Evolutionary conservation across 2,329 filamentous ascomycete species (phyloP), one percentile per base, ranked within the genome.

Genomic region (Orbilia brochopaga): DNA sequence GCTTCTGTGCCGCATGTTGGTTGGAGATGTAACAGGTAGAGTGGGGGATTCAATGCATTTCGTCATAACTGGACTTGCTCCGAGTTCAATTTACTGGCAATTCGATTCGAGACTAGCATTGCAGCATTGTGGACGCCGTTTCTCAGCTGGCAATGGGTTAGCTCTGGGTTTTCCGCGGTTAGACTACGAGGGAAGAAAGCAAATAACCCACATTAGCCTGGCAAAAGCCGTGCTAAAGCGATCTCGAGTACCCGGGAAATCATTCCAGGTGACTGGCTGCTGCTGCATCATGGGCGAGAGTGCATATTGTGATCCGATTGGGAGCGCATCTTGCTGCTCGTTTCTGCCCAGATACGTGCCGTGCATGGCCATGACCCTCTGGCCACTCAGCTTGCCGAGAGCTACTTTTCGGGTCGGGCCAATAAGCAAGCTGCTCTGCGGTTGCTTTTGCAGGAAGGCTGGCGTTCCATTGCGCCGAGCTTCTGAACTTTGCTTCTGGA

Each of bases 251-350:
- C 44, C 44, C 15, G 44, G 37, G 44, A 48, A 48, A 48, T 19
- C n/a, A 48, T 5, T 48, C 44, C 8, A 21, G n/a, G 44, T 48
- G 19, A 19, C 44, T 48, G 44, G 11, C 6, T 3, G n/a, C 15
- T 10, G 19, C 44, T 48, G 44, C 44, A 48, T 48, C 40, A 15
- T 48, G 19, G 17, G 44, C 44, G 8, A 32, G 27, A 32, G 27
- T 32, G 27, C 27, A 32, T 32, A 4, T 3, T 32, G 27, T 8
- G 7, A 13, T 42, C 37, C 37, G 46, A 37, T 62, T 11, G 44
- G 48, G 66, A 27, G 64, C 48, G 66, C 66, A 62, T 70, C 66
- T 70, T 48, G 66, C 58, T 64, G 58, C 52, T 54, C 56, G 46
- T 54, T 63, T 53, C 40, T 54, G n/a, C 42, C 42, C 44, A 27